phyloP scores from a whole-genome alignment of 1,139 yeast genomes.

The Scheffersomyces titani region DNA sequence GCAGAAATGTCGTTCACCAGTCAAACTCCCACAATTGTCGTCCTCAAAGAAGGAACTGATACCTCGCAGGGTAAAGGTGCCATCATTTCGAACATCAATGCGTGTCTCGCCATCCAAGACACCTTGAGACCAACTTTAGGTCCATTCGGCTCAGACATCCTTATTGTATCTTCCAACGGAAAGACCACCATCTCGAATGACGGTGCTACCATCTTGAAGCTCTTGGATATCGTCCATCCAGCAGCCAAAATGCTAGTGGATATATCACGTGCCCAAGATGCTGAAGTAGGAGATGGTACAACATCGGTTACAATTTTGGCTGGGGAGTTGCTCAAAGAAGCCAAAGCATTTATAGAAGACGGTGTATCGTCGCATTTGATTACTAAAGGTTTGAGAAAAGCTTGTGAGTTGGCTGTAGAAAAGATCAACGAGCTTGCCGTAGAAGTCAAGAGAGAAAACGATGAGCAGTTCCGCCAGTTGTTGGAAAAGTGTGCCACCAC shows the following conservation, averaged over 20 bases:
- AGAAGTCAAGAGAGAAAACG: slow-evolving; percentile 52
- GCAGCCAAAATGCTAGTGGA: slow-evolving; percentile 96
- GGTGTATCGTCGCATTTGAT: slow-evolving; percentile 91
- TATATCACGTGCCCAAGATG: slow-evolving; percentile 94
- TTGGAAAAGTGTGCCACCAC: slow-evolving; percentile 94
- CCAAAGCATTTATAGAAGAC: slow-evolving; percentile 89
- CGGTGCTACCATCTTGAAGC: slow-evolving; percentile 93
- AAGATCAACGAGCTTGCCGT: slow-evolving; percentile 76
- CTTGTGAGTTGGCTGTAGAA: slow-evolving; percentile 74
- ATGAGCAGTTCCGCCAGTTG: slow-evolving; percentile 64
- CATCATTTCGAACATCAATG: slow-evolving; percentile 90
- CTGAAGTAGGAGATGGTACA: slow-evolving; percentile 99
- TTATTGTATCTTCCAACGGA: slow-evolving; percentile 80
- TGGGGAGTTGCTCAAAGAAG: slow-evolving; percentile 90
- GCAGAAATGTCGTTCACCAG: slow-evolving; percentile 76
- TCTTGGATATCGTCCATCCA: slow-evolving; percentile 95
- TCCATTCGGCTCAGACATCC: slow-evolving; percentile 94
- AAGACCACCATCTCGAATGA: slow-evolving; percentile 95
- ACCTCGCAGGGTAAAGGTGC: slow-evolving; percentile 96
- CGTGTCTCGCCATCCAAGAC: slow-evolving; percentile 95
- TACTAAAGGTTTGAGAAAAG: slow-evolving; percentile 83
- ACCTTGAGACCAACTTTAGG: slow-evolving; percentile 94
- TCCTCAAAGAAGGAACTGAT: slow-evolving; percentile 96
- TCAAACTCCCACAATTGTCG: slow-evolving; percentile 96
- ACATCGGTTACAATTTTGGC: slow-evolving; percentile 94